Evolutionary conservation across 2,329 filamentous ascomycete species (phyloP), one percentile per base, ranked within the genome.

Genomic region (Xylogone sp.): DNA sequence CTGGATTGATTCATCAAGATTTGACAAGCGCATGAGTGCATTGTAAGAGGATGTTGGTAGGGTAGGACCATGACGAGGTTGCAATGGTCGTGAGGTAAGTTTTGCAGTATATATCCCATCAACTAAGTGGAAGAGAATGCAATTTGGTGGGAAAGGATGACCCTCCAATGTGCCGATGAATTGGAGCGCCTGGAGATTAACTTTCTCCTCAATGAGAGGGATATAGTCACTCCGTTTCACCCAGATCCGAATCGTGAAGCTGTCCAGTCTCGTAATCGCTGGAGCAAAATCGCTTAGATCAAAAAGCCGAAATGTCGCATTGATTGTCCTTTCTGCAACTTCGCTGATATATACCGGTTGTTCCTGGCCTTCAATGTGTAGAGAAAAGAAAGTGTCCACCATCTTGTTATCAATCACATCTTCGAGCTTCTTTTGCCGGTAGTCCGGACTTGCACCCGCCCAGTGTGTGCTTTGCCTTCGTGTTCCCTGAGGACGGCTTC

Each of bases 301-400:
- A 66, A 97, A 95, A 66, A 88, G 87, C 43, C 83, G 83, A 67
- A 96, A 97, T 61, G 87, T 90, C 56, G 94, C 94, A 67, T 97
- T 97, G 79, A 90, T 91, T n/a, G 88, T 84, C 62, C 84, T 83
- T 59, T 87, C 81, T 22, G 85, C 81, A 20, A 87, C 76, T 70
- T 97, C 93, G 64, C 91, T 96, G 61, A 96, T 82, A 67, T 97
- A 97, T n/a, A 97, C 72, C 0, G 93, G 91, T 16, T 90, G 85
- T 45, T 77, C 70, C 48, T 83, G 70, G 3, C 72, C 80, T 1
- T 81, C 73, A 44, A 85, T 81, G 68, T 97, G 92, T 48, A 97
- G 66, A 2, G 90, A 88, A 68, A 96, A 94, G 77, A 96, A 97
- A 16, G 86, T 84, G 70, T 97, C 88, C n/a, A 86, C 90, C 70